Conservation (phyloP, 2,329 filamentous ascomycete genomes). For the Rutstroemia sydowiana region DNA sequence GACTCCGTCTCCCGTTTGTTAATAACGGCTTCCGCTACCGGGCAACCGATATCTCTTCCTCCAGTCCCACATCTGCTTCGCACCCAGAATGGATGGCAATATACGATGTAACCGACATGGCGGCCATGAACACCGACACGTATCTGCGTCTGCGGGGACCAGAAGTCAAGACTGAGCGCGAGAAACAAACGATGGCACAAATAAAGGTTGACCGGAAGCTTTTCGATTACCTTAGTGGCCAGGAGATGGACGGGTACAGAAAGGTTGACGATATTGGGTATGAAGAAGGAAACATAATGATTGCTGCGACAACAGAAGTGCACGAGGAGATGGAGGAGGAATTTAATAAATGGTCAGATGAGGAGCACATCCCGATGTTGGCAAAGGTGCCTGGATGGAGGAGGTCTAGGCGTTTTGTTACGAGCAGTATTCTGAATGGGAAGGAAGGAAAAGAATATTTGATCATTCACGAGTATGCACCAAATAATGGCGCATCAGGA, state of each 20-base stretch:
- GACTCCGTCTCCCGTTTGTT: conserved; percentile 68
- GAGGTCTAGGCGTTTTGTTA: conserved; percentile 63
- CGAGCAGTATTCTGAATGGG: conserved; percentile 51
- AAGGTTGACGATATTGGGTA: conserved; percentile 53
- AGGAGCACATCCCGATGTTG: conserved; percentile 68
- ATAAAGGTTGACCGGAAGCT: conserved; percentile 64
- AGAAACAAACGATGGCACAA: conserved; percentile 54
- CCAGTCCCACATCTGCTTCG: conserved; percentile 23
- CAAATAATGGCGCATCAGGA: conserved; percentile 58
- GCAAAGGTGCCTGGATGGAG: conserved; percentile 73
- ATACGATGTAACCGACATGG: conserved; percentile 75
- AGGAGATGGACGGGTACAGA: conserved; percentile 48
- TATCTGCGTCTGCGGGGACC: conserved; percentile 60
- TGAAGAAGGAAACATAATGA: conserved; percentile 51
- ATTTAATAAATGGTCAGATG: conserved; percentile 61
- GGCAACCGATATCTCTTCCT: conserved; percentile 47
- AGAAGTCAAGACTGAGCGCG: conserved; percentile 48
- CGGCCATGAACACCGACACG: conserved; percentile 58
- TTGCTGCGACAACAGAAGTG: conserved; percentile 50
- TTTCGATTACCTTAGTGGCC: conserved; percentile 57
- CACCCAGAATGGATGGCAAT: conserved; percentile 67
- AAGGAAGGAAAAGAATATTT: conserved; percentile 51
- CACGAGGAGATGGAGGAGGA: conserved; percentile 47
- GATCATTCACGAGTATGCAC: conserved; percentile 65
- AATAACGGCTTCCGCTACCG: conserved; percentile 73